phyloP scores from a whole-genome alignment of 768 basidiomycete genomes.

The Baorangia bicolor region DNA sequence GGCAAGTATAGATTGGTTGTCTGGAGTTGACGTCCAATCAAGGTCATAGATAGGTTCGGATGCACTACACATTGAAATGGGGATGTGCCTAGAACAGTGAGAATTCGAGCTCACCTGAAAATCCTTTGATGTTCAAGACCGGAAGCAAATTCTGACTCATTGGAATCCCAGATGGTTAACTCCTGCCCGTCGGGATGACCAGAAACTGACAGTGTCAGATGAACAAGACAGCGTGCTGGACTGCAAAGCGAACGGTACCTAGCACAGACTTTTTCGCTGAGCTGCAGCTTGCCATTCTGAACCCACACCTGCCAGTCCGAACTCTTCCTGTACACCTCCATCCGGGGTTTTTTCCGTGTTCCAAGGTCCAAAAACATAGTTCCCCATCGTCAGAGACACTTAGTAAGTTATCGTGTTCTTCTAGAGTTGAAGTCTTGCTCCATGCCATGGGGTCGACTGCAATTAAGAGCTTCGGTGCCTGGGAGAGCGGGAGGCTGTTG shows the following conservation, averaged over 20 bases:
- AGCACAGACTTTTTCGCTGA: conserved; percentile 90
- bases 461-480: conserved; percentile 52
- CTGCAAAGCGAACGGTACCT: conserved; percentile 46
- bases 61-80: conserved; percentile 16
- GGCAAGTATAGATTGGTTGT: conserved; percentile 86
- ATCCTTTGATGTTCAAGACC: conserved; percentile 76
- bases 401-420: conserved; percentile 69
- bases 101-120: conserved; percentile 47
- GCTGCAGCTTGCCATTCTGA: conserved; percentile 79
- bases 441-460: conserved; percentile 90
- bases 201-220: conserved; percentile 48
- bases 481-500: conserved; percentile 50
- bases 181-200: conserved; percentile 62
- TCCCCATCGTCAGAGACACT: conserved; percentile 77
- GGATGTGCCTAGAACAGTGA: background rate
- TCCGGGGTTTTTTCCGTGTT: conserved; percentile 33
- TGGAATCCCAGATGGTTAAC: conserved; percentile 95
- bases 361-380: conserved; percentile 84
- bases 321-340: conserved; percentile 78
- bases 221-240: background rate
- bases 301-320: conserved; percentile 61
- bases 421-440: conserved; percentile 49
- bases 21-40: conserved; percentile 92
- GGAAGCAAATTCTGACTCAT: conserved; percentile 88
- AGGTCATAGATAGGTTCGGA: conserved; percentile 73